Evolutionary conservation across 768 basidiomycete genomes (phyloP), one percentile per base, ranked within the genome.

Genomic region (Mycena alexandri): DNA sequence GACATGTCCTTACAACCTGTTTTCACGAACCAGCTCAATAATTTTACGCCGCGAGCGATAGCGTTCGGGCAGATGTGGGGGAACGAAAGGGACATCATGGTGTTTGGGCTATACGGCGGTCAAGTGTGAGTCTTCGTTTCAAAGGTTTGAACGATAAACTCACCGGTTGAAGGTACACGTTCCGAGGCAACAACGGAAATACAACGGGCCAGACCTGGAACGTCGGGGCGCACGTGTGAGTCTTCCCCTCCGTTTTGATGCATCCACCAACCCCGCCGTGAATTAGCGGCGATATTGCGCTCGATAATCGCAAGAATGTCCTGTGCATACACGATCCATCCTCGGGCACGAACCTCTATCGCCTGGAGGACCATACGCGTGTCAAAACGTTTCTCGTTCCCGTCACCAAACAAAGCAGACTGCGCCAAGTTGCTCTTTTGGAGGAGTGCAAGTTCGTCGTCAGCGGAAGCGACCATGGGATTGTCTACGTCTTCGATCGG

Each of bases 101-200:
- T 67, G 14, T 74, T 74, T 52, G 66, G 72, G 14, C 63, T 73
- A n/a, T 66, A 74, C 41, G 50, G 69, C 54, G 68, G 73, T 16
- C n/a, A 52, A 53, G 66, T 73, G 73, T 73, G 60, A 70, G 72
- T 65, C 36, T 56, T 36, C 25, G 21, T 44, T 50, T 17, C 43
- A 42, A 57, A 53, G 10, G 60, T 56, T 53, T 61, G 42, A 24
- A 55, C 38, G 25, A 50, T 41, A 55, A 25, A 62, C 36, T 70
- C 24, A 61, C 52, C 29, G 41, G 17, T 25, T 5, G 54, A 54
- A 73, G 71, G 19, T 51, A 74, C 47, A 72, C 69, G 19, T 43
- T 74, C 24, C 34, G 63, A n/a, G 71, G 69, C 41, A 61, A 10
- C 42, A 44, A 70, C 16, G 71, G 71, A 50, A 63, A 42, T 16